Conservation (phyloP, 129 eudicot genomes). For the Heracleum sosnowskyi region DNA sequence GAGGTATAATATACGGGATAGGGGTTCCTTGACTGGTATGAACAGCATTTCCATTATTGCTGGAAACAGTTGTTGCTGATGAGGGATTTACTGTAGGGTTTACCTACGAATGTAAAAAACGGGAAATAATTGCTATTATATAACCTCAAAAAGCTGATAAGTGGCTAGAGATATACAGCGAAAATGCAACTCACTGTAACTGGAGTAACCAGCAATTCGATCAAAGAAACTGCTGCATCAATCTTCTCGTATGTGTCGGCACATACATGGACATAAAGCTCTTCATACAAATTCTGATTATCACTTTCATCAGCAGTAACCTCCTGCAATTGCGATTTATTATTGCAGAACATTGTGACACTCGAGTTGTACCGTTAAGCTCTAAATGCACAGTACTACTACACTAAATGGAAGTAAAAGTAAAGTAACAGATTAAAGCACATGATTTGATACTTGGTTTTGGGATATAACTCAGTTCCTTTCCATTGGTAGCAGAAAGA, state of each 20-base stretch:
- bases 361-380: neutral
- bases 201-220: constrained; percentile 68
- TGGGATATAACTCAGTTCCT: neutral
- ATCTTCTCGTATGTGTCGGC: constrained; percentile 84
- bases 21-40: constrained; percentile 33
- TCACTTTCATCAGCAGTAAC: constrained; percentile 43
- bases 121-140: neutral
- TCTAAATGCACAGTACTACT: neutral
- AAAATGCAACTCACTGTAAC: constrained; percentile 51
- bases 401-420: neutral
- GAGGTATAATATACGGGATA: constrained; percentile 11
- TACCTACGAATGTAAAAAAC: constrained; percentile 21
- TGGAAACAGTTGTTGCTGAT: constrained; percentile 35
- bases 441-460: neutral
- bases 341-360: neutral
- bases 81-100: constrained; percentile 37
- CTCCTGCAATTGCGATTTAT: constrained; percentile 3
- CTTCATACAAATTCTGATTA: constrained; percentile 42
- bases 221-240: constrained; percentile 82
- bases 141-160: neutral
- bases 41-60: constrained; percentile 22
- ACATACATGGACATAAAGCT: constrained; percentile 52
- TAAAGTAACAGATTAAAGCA: neutral
- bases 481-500: neutral
- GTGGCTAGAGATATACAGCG: neutral